Evolutionary conservation across 73 alveolate genomes (phyloP).

Genomic region (Blepharisma japonicum): DNA sequence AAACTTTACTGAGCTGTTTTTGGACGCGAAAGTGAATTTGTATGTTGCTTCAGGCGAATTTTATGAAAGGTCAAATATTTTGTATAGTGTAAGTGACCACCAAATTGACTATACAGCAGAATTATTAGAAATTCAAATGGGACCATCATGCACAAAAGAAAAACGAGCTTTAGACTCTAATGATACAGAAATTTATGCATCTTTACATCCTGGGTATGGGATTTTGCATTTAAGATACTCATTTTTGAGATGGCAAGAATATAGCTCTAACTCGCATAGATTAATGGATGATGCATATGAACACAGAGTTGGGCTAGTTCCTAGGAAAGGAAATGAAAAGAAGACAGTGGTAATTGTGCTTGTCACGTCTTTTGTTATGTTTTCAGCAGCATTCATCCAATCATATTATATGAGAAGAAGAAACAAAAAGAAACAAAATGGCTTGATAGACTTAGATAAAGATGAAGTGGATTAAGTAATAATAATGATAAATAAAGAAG

Average conservation of each 20-base stretch:
- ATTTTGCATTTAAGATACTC: neutral
- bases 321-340: neutral
- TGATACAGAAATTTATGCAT: neutral
- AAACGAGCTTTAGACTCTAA: neutral
- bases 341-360: neutral
- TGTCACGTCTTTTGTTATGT: neutral
- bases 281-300: neutral
- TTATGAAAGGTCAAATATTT: neutral
- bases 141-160: neutral
- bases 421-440: neutral
- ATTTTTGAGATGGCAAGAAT: constrained; percentile 1
- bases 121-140: neutral
- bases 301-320: neutral
- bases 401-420: neutral
- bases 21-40: neutral
- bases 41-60: neutral
- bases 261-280: neutral
- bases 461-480: too few species aligned
- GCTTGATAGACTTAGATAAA: too few species aligned
- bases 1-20: constrained; percentile 4
- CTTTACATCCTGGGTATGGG: neutral
- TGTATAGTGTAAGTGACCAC: neutral
- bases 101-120: neutral
- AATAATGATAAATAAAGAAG: too few species aligned
- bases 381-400: neutral